phyloP scores from a whole-genome alignment of 352 stramenopile species.

The Globisporangium sylvaticum region DNA sequence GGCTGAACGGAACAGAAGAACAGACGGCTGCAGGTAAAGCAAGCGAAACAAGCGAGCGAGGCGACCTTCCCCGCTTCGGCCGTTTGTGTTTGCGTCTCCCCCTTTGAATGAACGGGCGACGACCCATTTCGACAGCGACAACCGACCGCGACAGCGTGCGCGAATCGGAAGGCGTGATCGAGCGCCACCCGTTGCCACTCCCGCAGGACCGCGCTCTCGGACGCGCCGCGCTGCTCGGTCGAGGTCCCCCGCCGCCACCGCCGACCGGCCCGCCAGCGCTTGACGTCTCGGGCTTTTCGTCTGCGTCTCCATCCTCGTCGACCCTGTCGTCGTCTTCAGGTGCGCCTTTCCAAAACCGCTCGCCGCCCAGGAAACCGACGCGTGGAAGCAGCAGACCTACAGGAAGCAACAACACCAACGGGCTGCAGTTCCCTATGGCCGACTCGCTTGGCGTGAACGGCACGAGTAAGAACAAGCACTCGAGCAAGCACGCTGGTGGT shows the following conservation, averaged over 20 bases:
- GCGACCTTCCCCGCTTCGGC: neutral
- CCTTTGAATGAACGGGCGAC: slow-evolving; percentile 2
- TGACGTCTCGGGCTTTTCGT: slow-evolving; percentile 1
- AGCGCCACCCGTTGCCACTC: slow-evolving; percentile 12
- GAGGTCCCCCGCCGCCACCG: slow-evolving; percentile 13
- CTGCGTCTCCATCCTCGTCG: slow-evolving; percentile 7
- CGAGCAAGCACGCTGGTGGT: neutral
- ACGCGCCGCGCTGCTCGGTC: slow-evolving; percentile 3
- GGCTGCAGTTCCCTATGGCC: slow-evolving; percentile 13
- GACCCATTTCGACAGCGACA: neutral
- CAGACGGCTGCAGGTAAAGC: neutral
- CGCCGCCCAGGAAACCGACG: neutral
- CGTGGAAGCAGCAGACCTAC: neutral
- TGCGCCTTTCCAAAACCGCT: slow-evolving; percentile 5
- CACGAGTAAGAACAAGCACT: slow-evolving; percentile 3
- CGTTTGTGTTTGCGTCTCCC: neutral
- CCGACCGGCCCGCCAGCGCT: neutral
- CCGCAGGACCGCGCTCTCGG: slow-evolving; percentile 3
- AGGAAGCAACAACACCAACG: slow-evolving; percentile 2
- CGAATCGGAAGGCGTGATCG: slow-evolving; percentile 19
- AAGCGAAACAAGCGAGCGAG: neutral
- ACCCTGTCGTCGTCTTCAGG: neutral
- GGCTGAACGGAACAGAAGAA: neutral
- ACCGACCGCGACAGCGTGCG: slow-evolving; percentile 14
- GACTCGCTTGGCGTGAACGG: slow-evolving; percentile 12